phyloP scores from a whole-genome alignment of 345 rosid species.

The Populus simonii region DNA sequence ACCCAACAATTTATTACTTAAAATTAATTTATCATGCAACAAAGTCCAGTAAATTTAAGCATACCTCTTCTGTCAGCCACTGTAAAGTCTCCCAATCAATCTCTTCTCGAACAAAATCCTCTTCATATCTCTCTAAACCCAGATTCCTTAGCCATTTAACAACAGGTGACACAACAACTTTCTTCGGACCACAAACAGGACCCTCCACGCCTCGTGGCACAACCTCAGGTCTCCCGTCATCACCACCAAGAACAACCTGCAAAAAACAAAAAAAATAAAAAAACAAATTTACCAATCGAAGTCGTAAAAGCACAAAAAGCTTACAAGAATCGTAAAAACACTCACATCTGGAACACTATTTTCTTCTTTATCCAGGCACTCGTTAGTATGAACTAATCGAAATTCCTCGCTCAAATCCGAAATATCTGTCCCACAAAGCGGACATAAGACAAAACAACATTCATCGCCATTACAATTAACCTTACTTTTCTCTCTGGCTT shows the following conservation, averaged over 20 bases:
- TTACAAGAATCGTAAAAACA: not conserved
- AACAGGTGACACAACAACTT: conserved; percentile 56
- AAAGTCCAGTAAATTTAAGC: not conserved
- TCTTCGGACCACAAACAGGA: conserved; percentile 36
- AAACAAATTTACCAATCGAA: not conserved
- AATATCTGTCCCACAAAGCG: conserved; percentile 68
- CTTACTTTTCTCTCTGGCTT: conserved; percentile 12
- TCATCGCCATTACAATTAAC: conserved; percentile 2
- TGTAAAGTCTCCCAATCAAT: conserved; percentile 81
- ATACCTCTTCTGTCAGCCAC: conserved; percentile 86
- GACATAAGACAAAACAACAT: conserved; percentile 48
- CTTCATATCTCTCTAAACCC: conserved; percentile 66
- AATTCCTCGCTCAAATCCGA: conserved; percentile 59
- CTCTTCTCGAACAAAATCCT: conserved; percentile 70
- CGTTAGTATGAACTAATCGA: conserved; percentile 68
- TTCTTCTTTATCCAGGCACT: conserved; percentile 64
- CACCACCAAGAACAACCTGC: conserved; percentile 38
- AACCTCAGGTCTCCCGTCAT: conserved; percentile 17
- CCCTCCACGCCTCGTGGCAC: conserved; percentile 31
- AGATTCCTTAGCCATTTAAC: conserved; percentile 55
- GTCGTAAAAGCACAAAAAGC: too few relatives aligned
- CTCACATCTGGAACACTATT: conserved; percentile 45
- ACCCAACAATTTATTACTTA: not conserved
- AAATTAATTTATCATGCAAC: not conserved
- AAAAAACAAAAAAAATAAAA: not conserved